Conservation (phyloP, 2,329 filamentous ascomycete species). For the Fusarium sp. region DNA sequence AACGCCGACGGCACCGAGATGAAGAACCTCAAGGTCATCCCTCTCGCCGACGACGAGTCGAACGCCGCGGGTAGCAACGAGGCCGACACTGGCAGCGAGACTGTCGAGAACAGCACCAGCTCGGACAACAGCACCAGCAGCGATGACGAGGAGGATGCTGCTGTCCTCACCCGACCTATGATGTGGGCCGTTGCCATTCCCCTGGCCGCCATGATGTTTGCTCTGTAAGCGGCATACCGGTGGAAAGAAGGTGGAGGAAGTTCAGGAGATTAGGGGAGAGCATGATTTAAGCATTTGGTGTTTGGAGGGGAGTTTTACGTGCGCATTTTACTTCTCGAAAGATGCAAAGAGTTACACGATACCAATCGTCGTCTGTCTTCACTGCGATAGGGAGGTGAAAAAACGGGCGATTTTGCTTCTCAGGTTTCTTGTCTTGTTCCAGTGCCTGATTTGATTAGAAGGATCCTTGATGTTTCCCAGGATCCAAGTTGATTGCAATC, state of each 20-base stretch:
- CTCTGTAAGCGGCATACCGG: conserved; percentile 36
- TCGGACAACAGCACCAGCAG: conserved; percentile 35
- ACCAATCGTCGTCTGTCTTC: conserved; percentile 19
- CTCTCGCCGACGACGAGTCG: conserved; percentile 57
- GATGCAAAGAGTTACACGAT: conserved; percentile 36
- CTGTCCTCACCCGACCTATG: conserved; percentile 46
- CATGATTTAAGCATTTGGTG: conserved; percentile 27
- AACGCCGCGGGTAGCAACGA: conserved; percentile 61
- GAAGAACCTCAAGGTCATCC: conserved; percentile 61
- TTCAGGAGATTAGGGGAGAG: background rate
- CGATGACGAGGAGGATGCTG: conserved; percentile 46
- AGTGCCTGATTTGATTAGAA: conserved; percentile 16
- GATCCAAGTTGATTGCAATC: conserved; percentile 24
- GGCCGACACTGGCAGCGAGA: conserved; percentile 49
- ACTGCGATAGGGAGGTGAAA: conserved; percentile 1
- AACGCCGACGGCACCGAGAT: conserved; percentile 57
- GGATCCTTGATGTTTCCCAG: conserved; percentile 7
- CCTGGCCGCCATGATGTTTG: conserved; percentile 51
- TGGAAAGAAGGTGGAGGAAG: background rate
- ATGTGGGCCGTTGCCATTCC: conserved; percentile 51
- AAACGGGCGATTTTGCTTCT: conserved; percentile 25
- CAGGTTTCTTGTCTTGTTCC: conserved; percentile 12
- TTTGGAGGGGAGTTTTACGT: conserved; percentile 21
- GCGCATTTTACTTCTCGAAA: conserved; percentile 27
- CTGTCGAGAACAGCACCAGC: conserved; percentile 34